Evolutionary conservation across 495 filamentous ascomycete species (phyloP), one percentile per base, ranked within the genome.

Genomic region (Xylaria telfairii): DNA sequence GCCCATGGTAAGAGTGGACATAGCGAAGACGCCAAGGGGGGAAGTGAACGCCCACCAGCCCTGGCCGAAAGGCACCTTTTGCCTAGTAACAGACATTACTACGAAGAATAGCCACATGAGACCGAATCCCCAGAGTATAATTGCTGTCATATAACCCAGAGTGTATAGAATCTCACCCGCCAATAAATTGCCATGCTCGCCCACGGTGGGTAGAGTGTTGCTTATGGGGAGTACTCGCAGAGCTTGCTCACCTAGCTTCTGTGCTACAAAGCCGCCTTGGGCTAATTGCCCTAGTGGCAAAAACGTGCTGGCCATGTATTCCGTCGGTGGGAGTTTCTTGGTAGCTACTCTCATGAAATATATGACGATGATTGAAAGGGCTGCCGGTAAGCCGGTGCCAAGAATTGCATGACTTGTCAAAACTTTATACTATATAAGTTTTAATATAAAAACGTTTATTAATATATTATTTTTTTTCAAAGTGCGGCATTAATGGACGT

Each of bases 11-110:
- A 67, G 64, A 37, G 89, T 90, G 30, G 82, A 80, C 6, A 81
- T 73, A 0, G 88, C 81, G 72, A 85, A 89, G n/a, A 86, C 86
- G 37, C 86, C 88, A 30, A 90, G 70, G 0, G 89, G 89, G 64
- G 91, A 92, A 2, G 83, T 88, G 62, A 91, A 90, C 4, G 85
- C 86, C 90, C 90, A 92, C 89, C 89, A 91, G 0, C 89, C 89
- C 73, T 90, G 87, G 65, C 90, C 91, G 75, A 91, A 91, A 0
- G 89, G 88, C 60, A 91, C 90, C 15, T 71, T 82, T 60, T 69
- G 63, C 61, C 74, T 81, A 12, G 78, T 74, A 8, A 64, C 74
- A 42, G 73, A 83, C 7, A 80, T 75, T 46, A 83, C 66, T 10
- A 89, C 90, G 63, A 91, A 87, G 73, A 88, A 85, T 0, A 91